phyloP scores from a whole-genome alignment of 106 monocot genomes.

The Apostasia shenzhenica region DNA sequence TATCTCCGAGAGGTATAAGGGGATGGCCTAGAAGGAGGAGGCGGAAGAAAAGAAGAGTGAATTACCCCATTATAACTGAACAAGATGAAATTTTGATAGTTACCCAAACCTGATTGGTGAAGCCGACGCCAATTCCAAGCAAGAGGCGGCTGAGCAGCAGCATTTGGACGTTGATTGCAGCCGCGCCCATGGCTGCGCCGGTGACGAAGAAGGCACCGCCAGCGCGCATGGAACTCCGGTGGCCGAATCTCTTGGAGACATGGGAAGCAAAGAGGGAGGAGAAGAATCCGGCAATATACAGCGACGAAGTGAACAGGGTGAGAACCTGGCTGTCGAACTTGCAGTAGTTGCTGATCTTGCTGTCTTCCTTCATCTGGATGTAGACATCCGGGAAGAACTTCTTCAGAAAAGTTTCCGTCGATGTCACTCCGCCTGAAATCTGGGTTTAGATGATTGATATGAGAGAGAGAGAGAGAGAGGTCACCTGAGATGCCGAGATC shows the following conservation, averaged over 20 bases:
- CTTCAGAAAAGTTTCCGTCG: constrained; percentile 9
- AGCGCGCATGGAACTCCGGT: no score
- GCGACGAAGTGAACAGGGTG: constrained; percentile 6
- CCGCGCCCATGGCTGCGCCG: no score
- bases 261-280: neutral
- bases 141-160: neutral
- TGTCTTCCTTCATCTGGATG: neutral
- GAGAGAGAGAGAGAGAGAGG: neutral
- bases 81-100: no score
- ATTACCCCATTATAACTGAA: neutral
- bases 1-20: constrained; percentile 30
- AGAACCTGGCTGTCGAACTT: constrained; percentile 11
- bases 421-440: constrained; percentile 6
- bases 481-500: constrained; percentile 2
- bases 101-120: neutral
- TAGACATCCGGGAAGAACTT: constrained; percentile 6
- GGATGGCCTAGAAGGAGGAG: constrained; percentile 9
- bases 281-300: neutral
- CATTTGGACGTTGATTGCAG: no score
- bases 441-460: neutral
- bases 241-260: no score
- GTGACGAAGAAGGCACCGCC: no score
- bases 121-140: neutral
- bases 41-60: neutral
- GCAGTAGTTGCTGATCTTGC: constrained; percentile 4